These are phyloP conservation scores for Trametes cinnabarina DNA, from an alignment of 768 basidiomycete species.

Conservation along the genomic window DNA sequence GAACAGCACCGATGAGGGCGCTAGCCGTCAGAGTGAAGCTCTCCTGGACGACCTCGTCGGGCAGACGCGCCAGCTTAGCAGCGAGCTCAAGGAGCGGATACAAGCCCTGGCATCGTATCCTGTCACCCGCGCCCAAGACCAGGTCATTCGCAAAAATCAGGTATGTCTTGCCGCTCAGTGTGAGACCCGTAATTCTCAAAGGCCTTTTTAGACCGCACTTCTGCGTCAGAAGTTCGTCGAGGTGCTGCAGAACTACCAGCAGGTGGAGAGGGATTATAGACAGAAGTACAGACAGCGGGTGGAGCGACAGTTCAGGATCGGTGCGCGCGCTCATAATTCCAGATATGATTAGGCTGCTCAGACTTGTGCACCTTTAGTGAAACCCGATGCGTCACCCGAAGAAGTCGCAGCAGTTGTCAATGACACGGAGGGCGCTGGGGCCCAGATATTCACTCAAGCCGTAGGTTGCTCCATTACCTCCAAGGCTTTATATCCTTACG, in stretches of 20 bases:
- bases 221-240: conserved; percentile 64
- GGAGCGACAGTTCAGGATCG: conserved; percentile 86
- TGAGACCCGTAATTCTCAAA: not conserved
- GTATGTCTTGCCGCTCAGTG: conserved; percentile 32
- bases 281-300: conserved; percentile 76
- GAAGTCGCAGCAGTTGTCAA: conserved; percentile 87
- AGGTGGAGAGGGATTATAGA: conserved; percentile 78
- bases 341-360: not conserved
- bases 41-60: conserved; percentile 68
- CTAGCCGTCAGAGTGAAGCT: conserved; percentile 55
- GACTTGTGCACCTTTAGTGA: conserved; percentile 48
- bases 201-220: conserved; percentile 16
- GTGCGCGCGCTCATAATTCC: conserved; percentile 35
- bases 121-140: conserved; percentile 61
- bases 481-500: not conserved
- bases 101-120: conserved; percentile 68
- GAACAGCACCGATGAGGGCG: conserved; percentile 71
- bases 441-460: conserved; percentile 88
- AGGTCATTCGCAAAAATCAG: conserved; percentile 76
- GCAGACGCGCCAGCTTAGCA: conserved; percentile 70
- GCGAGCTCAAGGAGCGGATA: conserved; percentile 67
- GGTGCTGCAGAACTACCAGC: conserved; percentile 81
- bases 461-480: conserved; percentile 38
- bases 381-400: conserved; percentile 89
- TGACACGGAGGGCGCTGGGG: conserved; percentile 63